Evolutionary conservation across 225 moss, liverwort and hornwort genomes (phyloP).

Genomic region (Sphagnum contortum): DNA sequence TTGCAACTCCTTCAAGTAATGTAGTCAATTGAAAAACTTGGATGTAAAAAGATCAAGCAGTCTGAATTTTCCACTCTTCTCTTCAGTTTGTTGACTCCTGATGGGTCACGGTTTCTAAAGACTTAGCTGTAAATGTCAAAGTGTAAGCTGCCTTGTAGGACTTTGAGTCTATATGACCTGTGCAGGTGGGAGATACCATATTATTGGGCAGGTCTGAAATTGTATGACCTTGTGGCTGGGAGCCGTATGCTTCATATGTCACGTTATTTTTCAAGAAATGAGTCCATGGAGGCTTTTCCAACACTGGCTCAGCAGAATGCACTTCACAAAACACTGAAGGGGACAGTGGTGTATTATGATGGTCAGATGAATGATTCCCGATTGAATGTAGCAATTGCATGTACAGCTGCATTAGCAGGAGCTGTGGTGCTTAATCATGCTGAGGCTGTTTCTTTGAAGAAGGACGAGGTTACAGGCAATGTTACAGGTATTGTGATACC

Average conservation of each 20-base stretch:
- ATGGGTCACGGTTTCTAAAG: too few species aligned
- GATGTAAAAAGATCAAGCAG: too few species aligned
- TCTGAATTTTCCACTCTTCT: too few species aligned
- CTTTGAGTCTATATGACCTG: not conserved
- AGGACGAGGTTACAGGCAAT: slow-evolving; percentile 56
- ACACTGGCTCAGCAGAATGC: slow-evolving; percentile 68
- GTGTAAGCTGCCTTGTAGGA: too few species aligned
- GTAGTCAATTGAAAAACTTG: too few species aligned
- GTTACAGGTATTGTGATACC: slow-evolving; percentile 8
- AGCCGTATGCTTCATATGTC: slow-evolving; percentile 86
- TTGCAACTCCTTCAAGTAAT: too few species aligned
- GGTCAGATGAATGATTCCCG: slow-evolving; percentile 99
- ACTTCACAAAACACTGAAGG: slow-evolving; percentile 73
- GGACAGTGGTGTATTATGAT: slow-evolving; percentile 93
- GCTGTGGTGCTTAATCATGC: slow-evolving; percentile 90
- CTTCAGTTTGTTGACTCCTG: too few species aligned
- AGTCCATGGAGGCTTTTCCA: slow-evolving; percentile 82
- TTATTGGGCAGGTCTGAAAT: slow-evolving; percentile 94
- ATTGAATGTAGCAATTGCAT: slow-evolving; percentile 81
- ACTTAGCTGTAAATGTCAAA: too few species aligned
- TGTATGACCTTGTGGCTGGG: slow-evolving; percentile 91
- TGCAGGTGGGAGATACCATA: slow-evolving; percentile 86
- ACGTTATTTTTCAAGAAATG: slow-evolving; percentile 70
- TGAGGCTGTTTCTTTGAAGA: slow-evolving; percentile 52
- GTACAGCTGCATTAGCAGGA: slow-evolving; percentile 82